phyloP scores from a whole-genome alignment of 2,329 filamentous ascomycete genomes.

The Colletotrichum tofieldiae region DNA sequence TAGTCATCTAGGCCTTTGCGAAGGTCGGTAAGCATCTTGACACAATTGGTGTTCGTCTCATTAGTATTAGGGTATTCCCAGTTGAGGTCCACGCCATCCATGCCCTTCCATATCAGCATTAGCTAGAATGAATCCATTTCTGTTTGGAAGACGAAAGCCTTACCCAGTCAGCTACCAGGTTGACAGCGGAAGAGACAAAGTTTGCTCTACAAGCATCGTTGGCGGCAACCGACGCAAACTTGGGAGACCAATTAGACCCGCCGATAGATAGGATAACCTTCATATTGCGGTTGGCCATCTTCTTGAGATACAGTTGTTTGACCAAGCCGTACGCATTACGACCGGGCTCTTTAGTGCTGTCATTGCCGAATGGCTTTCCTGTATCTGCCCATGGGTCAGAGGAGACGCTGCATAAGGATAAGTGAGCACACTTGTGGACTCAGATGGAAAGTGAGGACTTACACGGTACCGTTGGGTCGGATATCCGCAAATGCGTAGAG shows the following conservation, averaged over 20 bases:
- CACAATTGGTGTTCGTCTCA: constrained; percentile 57
- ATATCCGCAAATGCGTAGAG: constrained; percentile 38
- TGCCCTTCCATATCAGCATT: constrained; percentile 59
- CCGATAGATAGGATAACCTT: constrained; percentile 87
- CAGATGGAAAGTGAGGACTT: neutral
- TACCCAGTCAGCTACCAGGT: constrained; percentile 77
- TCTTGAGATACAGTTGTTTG: constrained; percentile 85
- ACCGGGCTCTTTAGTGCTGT: constrained; percentile 51
- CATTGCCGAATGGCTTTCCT: constrained; percentile 26
- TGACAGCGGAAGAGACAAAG: constrained; percentile 80
- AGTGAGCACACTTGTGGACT: neutral
- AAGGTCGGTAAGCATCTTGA: constrained; percentile 59
- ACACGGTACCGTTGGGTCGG: constrained; percentile 35
- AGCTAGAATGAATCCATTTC: neutral
- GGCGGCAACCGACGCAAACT: constrained; percentile 79
- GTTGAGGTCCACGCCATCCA: constrained; percentile 65
- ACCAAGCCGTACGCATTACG: constrained; percentile 85
- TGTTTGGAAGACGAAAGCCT: neutral
- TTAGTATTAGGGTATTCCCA: constrained; percentile 56
- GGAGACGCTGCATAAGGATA: constrained; percentile 46
- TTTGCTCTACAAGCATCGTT: constrained; percentile 72
- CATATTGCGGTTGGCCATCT: constrained; percentile 82
- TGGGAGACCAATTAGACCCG: constrained; percentile 86
- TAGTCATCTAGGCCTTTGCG: constrained; percentile 61
- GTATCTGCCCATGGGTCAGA: constrained; percentile 54